Percentiles rank a stretch among this genome's conserved stretches.
These are phyloP conservation scores for Thermothielavioides terrestris DNA, from an alignment of 495 filamentous ascomycete genomes.

Conservation along the genomic window DNA sequence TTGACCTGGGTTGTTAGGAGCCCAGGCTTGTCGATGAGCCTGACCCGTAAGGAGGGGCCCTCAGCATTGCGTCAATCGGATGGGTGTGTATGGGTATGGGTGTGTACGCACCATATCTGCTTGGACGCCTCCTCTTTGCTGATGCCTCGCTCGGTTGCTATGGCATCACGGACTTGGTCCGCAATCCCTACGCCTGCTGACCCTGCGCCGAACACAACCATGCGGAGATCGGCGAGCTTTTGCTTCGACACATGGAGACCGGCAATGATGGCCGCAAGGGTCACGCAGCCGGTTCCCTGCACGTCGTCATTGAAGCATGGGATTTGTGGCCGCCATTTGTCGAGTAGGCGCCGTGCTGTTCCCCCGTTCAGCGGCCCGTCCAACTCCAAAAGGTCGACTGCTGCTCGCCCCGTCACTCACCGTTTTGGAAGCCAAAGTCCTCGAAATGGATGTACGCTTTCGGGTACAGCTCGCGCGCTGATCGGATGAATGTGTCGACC, in stretches of 20 bases:
- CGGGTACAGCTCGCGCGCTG: conserved; percentile 60
- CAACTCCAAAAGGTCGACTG: no score
- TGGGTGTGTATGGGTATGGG: no score
- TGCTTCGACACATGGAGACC: conserved; percentile 60
- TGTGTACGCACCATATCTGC: conserved; percentile 63
- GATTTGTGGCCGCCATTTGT: conserved; percentile 60
- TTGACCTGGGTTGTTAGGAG: conserved; percentile 52
- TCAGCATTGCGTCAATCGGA: background rate
- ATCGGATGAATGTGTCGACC: conserved; percentile 63
- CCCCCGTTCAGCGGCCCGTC: background rate
- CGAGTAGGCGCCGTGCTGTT: conserved; percentile 55
- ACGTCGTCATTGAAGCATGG: conserved; percentile 91
- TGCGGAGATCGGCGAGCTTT: conserved; percentile 55
- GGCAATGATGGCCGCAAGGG: conserved; percentile 70
- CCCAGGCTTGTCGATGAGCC: conserved; percentile 80
- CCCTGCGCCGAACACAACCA: conserved; percentile 73
- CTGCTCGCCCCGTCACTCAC: conserved; percentile 21
- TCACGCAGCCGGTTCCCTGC: conserved; percentile 83
- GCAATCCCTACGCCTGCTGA: conserved; percentile 87
- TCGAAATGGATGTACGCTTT: conserved; percentile 79
- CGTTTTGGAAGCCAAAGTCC: conserved; percentile 51
- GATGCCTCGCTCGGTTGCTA: conserved; percentile 57
- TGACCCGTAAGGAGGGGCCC: no score
- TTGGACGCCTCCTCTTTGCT: conserved; percentile 65
- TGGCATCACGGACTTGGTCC: conserved; percentile 72